Base-by-base conservation (phyloP, 2,329 filamentous ascomycete species). In the Penicillium sp. region DNA sequence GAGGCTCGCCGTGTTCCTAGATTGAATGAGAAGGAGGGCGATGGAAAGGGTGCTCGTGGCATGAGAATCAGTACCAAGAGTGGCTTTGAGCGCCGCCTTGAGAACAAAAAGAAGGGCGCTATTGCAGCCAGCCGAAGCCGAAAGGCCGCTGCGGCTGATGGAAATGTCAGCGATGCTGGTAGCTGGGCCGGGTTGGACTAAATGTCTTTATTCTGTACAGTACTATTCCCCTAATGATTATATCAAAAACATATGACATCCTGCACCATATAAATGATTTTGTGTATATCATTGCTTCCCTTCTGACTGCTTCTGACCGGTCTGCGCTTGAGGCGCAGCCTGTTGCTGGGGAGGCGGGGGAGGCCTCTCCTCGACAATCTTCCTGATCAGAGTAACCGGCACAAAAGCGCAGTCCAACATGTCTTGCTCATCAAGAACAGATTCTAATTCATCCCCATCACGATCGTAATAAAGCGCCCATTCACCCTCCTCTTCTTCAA, bases 61-160 rank as follows among this genome's bases (percentile, higher is more conserved):
- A 81, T 84, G 21, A 85, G 86, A 69, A 97, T 97, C 65, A 93
- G 91, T 61, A 81, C 78, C 1, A 79, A 80, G 70, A 81, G 78
- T 58, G 78, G 78, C 13, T 81, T 75, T 61, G 78, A 80, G 57
- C 69, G 76, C 49, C 71, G 71, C 47, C 59, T 77, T 66, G 76
- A 79, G 55, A 76, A 80, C 56, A 76, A 71, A 42, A 76, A 71
- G 64, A 78, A 71, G 60, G 77, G 70, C n/a, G 74, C 75, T n/a
- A 74, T 77, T 51, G 62, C 68, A 50, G 75, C 70, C 10, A 79
- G 75, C 57, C 71, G 68, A 39, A 71, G 64, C 38, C 64, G 71
- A 40, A 76, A 73, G 54, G 47, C 64, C 14, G 51, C 60, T 4
- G 62, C 47, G 11, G 56, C 54, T 11, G 55, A 57, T 52, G 69